Evolutionary conservation across 2,329 filamentous ascomycete genomes (phyloP).

Genomic region (Beauveria varroae): DNA sequence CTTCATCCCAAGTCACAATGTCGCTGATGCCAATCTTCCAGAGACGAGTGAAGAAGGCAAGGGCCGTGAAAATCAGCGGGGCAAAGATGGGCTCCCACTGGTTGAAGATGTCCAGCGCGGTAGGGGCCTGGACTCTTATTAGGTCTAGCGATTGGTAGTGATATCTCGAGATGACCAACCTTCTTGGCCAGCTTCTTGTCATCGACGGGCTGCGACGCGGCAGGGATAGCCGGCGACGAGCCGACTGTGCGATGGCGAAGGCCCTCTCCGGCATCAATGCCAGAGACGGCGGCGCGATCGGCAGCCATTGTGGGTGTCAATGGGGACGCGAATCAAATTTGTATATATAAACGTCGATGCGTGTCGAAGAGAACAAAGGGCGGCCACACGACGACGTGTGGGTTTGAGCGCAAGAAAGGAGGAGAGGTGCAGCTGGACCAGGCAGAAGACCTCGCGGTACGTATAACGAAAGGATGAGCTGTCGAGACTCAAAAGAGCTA

Average conservation of each 20-base stretch:
- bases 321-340: not conserved
- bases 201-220: slow-evolving; percentile 38
- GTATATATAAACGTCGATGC: not conserved
- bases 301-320: slow-evolving; percentile 38
- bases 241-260: slow-evolving; percentile 47
- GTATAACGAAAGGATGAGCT: slow-evolving; percentile 29
- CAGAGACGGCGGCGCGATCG: slow-evolving; percentile 50
- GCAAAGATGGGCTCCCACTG: slow-evolving; percentile 57
- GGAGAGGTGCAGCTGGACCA: slow-evolving; percentile 14
- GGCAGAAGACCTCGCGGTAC: slow-evolving; percentile 16
- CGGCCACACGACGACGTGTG: not conserved
- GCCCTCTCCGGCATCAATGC: slow-evolving; percentile 50
- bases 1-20: slow-evolving; percentile 62
- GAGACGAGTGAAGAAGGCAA: slow-evolving; percentile 59
- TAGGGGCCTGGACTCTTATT: slow-evolving; percentile 35
- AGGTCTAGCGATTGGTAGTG: not conserved
- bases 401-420: slow-evolving; percentile 5
- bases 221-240: slow-evolving; percentile 26
- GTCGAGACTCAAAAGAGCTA: slow-evolving; percentile 21
- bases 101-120: slow-evolving; percentile 54
- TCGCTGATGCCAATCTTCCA: slow-evolving; percentile 63
- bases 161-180: slow-evolving; percentile 29
- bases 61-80: slow-evolving; percentile 51
- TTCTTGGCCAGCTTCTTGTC: slow-evolving; percentile 51
- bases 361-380: slow-evolving; percentile 1